Conservation (phyloP, 352 stramenopile genomes). For the Phytophthora lateralis region DNA sequence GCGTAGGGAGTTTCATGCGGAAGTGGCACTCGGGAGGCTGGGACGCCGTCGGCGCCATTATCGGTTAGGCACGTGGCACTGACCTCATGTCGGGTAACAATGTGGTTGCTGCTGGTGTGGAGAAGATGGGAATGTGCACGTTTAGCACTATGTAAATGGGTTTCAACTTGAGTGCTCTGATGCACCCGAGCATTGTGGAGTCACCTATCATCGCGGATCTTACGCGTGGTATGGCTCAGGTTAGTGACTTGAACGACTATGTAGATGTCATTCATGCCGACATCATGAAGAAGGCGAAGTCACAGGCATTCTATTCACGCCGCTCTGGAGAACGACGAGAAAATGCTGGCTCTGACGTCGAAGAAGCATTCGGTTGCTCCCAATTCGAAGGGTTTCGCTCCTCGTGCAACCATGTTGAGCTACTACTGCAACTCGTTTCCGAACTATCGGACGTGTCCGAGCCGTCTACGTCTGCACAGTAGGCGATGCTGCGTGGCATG, state of each 20-base stretch:
- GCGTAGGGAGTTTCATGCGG: slow-evolving; percentile 84
- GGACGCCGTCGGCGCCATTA: slow-evolving; percentile 84
- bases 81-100: slow-evolving; percentile 92
- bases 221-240: slow-evolving; percentile 76
- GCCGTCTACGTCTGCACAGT: slow-evolving; percentile 44
- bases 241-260: slow-evolving; percentile 77
- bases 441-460: slow-evolving; percentile 44
- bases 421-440: slow-evolving; percentile 82
- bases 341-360: slow-evolving; percentile 29
- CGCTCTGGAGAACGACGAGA: slow-evolving; percentile 50
- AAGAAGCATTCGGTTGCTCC: slow-evolving; percentile 18
- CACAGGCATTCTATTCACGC: slow-evolving; percentile 52
- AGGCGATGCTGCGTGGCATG: slow-evolving; percentile 68
- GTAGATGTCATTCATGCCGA: slow-evolving; percentile 56
- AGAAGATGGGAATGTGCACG: slow-evolving; percentile 82
- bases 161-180: slow-evolving; percentile 86
- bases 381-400: slow-evolving; percentile 37
- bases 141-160: slow-evolving; percentile 90
- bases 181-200: slow-evolving; percentile 84
- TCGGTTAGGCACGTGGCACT: slow-evolving; percentile 88
- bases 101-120: slow-evolving; percentile 78
- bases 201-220: slow-evolving; percentile 81
- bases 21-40: slow-evolving; percentile 90
- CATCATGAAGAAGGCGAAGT: slow-evolving; percentile 65
- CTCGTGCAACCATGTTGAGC: slow-evolving; percentile 70